Evolutionary conservation across 2,329 filamentous ascomycete species (phyloP), one percentile per base, ranked within the genome.

Genomic region (Lojkania enalia): DNA sequence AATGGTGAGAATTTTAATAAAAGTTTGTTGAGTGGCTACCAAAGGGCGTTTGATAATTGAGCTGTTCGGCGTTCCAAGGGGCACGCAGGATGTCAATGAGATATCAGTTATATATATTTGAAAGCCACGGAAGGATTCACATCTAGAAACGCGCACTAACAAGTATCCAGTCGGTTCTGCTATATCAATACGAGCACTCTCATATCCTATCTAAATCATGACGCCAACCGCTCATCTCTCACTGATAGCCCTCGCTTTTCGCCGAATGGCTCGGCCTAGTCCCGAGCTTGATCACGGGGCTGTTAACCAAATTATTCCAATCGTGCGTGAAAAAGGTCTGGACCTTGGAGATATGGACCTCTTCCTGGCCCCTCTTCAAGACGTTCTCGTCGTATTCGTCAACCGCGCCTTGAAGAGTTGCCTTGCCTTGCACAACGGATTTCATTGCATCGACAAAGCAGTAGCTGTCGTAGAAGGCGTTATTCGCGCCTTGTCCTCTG

Each of bases 401-500:
- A 15, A 67, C 46, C 1, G 63, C 62, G 6, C 56, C 37, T 15
- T 52, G 32, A 14, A 19, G 36, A 7, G 2, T 37, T 40, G 2
- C 51, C 48, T 15, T 23, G 9, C n/a, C 44, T 12, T 18, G 18
- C 11, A 53, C 42, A 1, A 55, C 55, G 3, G 51, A 45, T 23
- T 55, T 59, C 13, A 66, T 43, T 2, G 58, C 55, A 39, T 60
- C 53, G 1, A 61, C 58, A 4, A 67, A 54, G 20, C 53, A 60
- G 16, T 60, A 53, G 3, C 60, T 64, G 36, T 69, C 69, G 35
- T 58, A 62, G 14, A 70, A 63, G 3, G 67, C 63, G 25, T 70
- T 67, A 36, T 70, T 71, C 14, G 67, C 58, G 5, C 65, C 66
- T 51, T 70, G 67, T 1, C 66, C 67, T n/a, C 66, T 66, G 37